These are phyloP conservation scores for Asterophora lycoperdoides DNA, from an alignment of 768 basidiomycete species.

Conservation along the genomic window DNA sequence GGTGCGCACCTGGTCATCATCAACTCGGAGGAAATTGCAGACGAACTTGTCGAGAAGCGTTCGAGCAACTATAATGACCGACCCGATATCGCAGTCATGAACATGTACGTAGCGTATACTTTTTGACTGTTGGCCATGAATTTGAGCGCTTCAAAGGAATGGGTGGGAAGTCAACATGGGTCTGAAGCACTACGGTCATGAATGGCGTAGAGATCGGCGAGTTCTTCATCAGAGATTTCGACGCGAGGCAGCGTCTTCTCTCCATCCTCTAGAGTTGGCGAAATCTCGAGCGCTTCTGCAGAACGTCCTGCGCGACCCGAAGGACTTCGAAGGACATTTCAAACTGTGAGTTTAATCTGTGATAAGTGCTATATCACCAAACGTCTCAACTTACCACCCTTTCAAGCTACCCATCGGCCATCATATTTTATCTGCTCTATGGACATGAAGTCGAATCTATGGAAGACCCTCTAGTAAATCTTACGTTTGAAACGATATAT, in stretches of 20 bases:
- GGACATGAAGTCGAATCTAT: conserved; percentile 8
- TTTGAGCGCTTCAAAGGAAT: background rate
- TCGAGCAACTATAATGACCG: conserved; percentile 14
- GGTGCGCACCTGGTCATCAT: conserved; percentile 14
- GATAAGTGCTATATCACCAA: background rate
- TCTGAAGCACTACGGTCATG: conserved; percentile 6
- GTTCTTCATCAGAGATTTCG: conserved; percentile 9
- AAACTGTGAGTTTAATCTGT: background rate
- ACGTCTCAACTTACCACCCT: background rate
- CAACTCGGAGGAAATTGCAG: conserved; percentile 10
- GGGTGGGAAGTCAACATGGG: conserved; percentile 12
- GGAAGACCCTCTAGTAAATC: conserved; percentile 6
- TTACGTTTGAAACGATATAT: conserved; percentile 10
- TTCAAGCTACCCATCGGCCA: conserved; percentile 7
- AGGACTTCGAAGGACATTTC: conserved; percentile 9
- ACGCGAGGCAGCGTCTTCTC: conserved; percentile 4
- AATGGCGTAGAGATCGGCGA: conserved; percentile 9
- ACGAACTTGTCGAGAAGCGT: conserved; percentile 15
- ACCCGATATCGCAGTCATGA: conserved; percentile 9
- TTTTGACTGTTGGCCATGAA: background rate
- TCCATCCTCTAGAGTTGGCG: conserved; percentile 8
- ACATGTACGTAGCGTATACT: conserved; percentile 1
- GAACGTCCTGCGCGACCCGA: background rate
- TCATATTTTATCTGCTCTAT: conserved; percentile 10
- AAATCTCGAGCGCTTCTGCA: conserved; percentile 7